Conservation (phyloP, 257 asterid genomes). For the Orobanche coerulescens region DNA sequence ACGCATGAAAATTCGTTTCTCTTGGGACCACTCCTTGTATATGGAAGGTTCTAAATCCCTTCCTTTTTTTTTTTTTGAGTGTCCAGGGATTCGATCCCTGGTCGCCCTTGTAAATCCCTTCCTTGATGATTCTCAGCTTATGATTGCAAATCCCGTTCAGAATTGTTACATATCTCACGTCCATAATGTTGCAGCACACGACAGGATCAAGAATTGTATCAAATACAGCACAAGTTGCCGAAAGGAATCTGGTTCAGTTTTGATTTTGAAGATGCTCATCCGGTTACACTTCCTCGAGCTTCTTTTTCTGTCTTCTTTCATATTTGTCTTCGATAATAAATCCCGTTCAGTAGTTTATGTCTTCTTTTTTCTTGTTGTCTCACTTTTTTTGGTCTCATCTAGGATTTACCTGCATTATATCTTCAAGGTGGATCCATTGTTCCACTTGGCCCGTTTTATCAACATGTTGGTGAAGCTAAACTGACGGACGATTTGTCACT, state of each 20-base stretch:
- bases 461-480: slow-evolving; percentile 75
- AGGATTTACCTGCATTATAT: slow-evolving; percentile 90
- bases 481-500: slow-evolving; percentile 57
- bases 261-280: slow-evolving; percentile 91
- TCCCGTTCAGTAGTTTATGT: not conserved
- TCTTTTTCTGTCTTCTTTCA: not conserved
- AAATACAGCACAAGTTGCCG: slow-evolving; percentile 60
- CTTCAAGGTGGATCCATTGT: slow-evolving; percentile 86
- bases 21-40: slow-evolving; percentile 84
- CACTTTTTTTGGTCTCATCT: slow-evolving; percentile 17
- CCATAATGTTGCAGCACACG: slow-evolving; percentile 52
- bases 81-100: too few relatives aligned
- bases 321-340: not conserved
- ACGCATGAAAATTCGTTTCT: slow-evolving; percentile 73
- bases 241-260: slow-evolving; percentile 76
- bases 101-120: slow-evolving; percentile 16
- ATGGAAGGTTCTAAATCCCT: slow-evolving; percentile 55
- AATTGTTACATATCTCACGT: slow-evolving; percentile 6
- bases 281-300: slow-evolving; percentile 39
- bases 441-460: slow-evolving; percentile 56
- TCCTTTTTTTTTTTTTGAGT: too few relatives aligned
- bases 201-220: slow-evolving; percentile 42
- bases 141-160: not conserved
- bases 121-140: slow-evolving; percentile 5
- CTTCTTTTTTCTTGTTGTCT: slow-evolving; percentile 9